Evolutionary conservation across 2,329 filamentous ascomycete genomes (phyloP), one percentile per base, ranked within the genome.

Genomic region (Aspergillus sp.): DNA sequence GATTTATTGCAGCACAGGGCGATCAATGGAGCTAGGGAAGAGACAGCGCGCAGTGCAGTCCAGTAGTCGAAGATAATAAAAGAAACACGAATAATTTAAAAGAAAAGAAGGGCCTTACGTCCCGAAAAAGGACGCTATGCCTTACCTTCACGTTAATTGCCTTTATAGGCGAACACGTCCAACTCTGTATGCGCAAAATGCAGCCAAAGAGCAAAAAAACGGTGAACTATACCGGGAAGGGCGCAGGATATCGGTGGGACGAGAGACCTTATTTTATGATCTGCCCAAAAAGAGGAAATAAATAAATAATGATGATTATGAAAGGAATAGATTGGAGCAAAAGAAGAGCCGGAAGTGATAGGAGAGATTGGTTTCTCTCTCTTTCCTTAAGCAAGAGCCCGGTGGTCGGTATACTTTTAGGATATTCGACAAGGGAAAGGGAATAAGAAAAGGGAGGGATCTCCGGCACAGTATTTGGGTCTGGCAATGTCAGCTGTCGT

Each of bases 1-100:
- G 56, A 62, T 53, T 63, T 61, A 65, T 66, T 65, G 63, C 62
- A 65, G 60, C 60, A 64, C 60, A 58, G 60, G 62, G 58, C 60
- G 63, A 66, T 66, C 64, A 59, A 61, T 62, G 52, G 61, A 61
- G 57, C 60, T 60, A 49, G 55, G 58, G 60, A 60, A 52, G 53
- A 57, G 33, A 37, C 13, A 20, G 37, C 25, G 25, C 25, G 22
- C 7, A 56, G 50, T 57, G 56, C 55, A 57, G 59, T 43, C 37
- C 35, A 41, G 35, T 44, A 45, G 43, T 46, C 23, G 46, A 53
- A 55, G 48, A 45, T 48, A 51, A 49, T 19, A 45, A 49, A 49
- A 44, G 44, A 45, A 45, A 38, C 41, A 49, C 39, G 32, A 43
- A 51, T 50, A 49, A 42, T 15, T 13, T 20, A 22, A 45, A 52